Conservation (phyloP, 208 protist species). For the Kentomonas sorsogonicus region DNA sequence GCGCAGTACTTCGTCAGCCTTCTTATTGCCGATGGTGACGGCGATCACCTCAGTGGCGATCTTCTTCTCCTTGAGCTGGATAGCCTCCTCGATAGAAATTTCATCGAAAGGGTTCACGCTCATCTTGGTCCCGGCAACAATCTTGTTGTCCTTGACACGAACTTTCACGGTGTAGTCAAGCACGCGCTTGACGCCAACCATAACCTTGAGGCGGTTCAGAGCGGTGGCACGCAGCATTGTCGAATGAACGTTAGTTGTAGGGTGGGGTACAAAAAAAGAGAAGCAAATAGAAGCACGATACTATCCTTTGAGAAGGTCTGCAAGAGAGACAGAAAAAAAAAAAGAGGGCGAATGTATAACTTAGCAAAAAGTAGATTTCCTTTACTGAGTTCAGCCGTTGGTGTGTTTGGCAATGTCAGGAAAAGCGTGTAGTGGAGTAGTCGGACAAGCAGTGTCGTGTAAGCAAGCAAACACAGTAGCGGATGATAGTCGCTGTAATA, state of each 20-base stretch:
- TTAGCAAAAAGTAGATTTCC: not conserved
- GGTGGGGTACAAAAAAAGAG: conserved; percentile 4
- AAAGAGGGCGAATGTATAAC: not conserved
- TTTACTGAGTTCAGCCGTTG: not conserved
- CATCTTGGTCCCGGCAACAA: conserved; percentile 94
- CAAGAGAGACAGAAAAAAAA: conserved; percentile 1
- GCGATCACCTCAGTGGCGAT: conserved; percentile 89
- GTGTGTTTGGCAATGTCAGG: not conserved
- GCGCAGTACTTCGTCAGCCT: conserved; percentile 86
- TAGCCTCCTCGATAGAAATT: conserved; percentile 94
- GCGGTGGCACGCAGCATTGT: conserved; percentile 43
- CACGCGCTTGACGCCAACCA: conserved; percentile 96
- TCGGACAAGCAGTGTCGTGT: not conserved
- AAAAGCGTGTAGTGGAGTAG: not conserved
- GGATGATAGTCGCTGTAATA: too few relatives aligned
- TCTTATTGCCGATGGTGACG: conserved; percentile 91
- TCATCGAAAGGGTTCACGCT: conserved; percentile 97
- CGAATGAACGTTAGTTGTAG: conserved; percentile 3
- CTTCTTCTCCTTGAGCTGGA: conserved; percentile 92
- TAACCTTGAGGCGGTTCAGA: conserved; percentile 69
- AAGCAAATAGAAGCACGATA: not conserved
- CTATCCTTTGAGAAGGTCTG: not conserved
- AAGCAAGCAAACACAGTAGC: too few relatives aligned
- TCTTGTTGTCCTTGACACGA: conserved; percentile 93
- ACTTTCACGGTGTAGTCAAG: conserved; percentile 97